These are phyloP conservation scores for Sporothrix globosa DNA, from an alignment of 2,329 filamentous ascomycete species.

Conservation along the genomic window DNA sequence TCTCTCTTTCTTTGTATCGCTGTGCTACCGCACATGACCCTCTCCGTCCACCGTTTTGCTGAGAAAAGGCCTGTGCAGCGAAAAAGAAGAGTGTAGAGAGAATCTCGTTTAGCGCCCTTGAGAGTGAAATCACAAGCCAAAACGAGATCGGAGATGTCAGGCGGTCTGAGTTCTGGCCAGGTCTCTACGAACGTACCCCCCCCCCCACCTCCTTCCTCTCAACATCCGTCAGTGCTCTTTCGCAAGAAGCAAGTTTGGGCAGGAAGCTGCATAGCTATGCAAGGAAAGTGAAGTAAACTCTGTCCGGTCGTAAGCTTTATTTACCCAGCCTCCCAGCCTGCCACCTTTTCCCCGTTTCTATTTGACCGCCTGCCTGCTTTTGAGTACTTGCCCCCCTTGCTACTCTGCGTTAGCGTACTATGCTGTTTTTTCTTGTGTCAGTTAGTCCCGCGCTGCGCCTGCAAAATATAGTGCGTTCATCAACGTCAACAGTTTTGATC, in stretches of 20 bases:
- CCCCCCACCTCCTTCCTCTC: constrained; percentile 3
- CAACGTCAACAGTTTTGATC: constrained; percentile 30
- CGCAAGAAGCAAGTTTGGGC: not conserved
- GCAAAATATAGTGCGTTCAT: constrained; percentile 10
- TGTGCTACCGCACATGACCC: not conserved
- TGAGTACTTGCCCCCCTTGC: not conserved
- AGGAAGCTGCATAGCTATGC: not conserved
- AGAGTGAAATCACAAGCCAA: constrained; percentile 26
- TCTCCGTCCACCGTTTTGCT: not conserved
- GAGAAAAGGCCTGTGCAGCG: constrained; percentile 13
- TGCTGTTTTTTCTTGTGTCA: constrained; percentile 21
- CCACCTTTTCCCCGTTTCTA: not conserved
- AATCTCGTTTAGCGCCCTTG: constrained; percentile 6
- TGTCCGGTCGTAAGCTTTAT: constrained; percentile 1
- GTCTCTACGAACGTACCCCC: not conserved
- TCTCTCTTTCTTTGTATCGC: not conserved
- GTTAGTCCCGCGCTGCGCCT: constrained; percentile 2
- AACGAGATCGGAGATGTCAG: not conserved
- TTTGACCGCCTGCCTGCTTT: not conserved
- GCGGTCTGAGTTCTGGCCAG: constrained; percentile 7
- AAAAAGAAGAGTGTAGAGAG: not conserved
- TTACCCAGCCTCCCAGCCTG: constrained; percentile 4
- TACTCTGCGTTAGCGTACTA: constrained; percentile 3
- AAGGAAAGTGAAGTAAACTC: not conserved
- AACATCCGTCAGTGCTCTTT: not conserved